A percentile compares a stretch with the other conserved stretches of the same genome.
Evolutionary conservation across 495 filamentous ascomycete species (phyloP).

Genomic region (Eremomyces bilateralis): DNA sequence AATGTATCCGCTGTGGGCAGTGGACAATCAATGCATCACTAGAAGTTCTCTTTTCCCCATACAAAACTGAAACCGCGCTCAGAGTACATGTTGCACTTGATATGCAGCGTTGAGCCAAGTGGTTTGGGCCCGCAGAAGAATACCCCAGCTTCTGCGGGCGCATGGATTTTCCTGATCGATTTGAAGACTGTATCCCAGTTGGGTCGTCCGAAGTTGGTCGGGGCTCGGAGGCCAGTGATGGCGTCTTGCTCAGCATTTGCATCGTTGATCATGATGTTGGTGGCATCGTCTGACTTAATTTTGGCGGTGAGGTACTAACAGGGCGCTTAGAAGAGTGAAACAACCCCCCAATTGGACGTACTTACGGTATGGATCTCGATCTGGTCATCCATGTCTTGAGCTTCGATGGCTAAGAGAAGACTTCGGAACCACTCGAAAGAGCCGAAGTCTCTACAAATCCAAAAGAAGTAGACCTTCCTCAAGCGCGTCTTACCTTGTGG

Average conservation of each 20-base stretch:
- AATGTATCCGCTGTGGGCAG: too few species aligned
- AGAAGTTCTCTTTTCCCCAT: constrained; percentile 67
- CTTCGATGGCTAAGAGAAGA: constrained; percentile 57
- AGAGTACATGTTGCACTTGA: constrained; percentile 59
- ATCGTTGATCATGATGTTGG: constrained; percentile 71
- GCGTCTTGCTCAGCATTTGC: constrained; percentile 57
- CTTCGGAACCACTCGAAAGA: constrained; percentile 70
- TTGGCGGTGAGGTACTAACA: constrained; percentile 43
- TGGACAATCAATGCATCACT: too few species aligned
- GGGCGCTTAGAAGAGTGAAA: constrained; percentile 3
- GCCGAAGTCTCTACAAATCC: constrained; percentile 60
- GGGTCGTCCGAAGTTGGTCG: constrained; percentile 57
- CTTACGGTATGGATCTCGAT: constrained; percentile 47
- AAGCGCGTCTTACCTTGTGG: constrained; percentile 51
- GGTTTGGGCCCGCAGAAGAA: constrained; percentile 65
- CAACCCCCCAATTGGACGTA: background rate
- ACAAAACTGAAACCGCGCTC: constrained; percentile 48
- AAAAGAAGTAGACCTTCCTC: constrained; percentile 70
- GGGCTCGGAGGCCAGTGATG: constrained; percentile 51
- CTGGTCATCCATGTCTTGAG: constrained; percentile 55
- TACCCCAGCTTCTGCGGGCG: constrained; percentile 48
- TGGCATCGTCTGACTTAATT: constrained; percentile 59
- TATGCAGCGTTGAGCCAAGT: constrained; percentile 42
- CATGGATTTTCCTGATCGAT: constrained; percentile 50
- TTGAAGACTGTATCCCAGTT: constrained; percentile 69